These are phyloP conservation scores for Trichomonascaceae sp. DNA, from an alignment of 1,139 yeast genomes.

Conservation along the genomic window DNA sequence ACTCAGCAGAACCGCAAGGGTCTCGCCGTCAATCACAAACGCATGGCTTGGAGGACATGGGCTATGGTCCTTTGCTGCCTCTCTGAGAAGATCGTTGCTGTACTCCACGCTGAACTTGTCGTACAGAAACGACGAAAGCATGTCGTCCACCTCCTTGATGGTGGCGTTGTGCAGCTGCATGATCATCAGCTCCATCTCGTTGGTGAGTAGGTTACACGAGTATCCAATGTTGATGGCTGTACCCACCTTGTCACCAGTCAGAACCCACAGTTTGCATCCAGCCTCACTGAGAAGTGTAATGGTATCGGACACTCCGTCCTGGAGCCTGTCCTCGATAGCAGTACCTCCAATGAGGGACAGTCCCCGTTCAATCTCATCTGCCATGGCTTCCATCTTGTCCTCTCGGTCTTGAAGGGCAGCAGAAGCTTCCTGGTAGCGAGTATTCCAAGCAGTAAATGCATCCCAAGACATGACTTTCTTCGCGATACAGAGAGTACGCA, in stretches of 20 bases:
- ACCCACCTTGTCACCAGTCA: slow-evolving; percentile 95
- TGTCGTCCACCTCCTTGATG: slow-evolving; percentile 36
- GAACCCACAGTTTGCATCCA: slow-evolving; percentile 92
- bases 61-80: slow-evolving; percentile 56
- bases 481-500: slow-evolving; percentile 88
- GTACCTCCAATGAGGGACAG: slow-evolving; percentile 81
- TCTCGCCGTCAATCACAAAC: slow-evolving; percentile 86
- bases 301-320: slow-evolving; percentile 92
- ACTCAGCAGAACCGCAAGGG: slow-evolving; percentile 58
- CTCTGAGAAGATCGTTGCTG: slow-evolving; percentile 40
- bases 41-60: slow-evolving; percentile 74
- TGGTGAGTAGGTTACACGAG: slow-evolving; percentile 80
- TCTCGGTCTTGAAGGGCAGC: slow-evolving; percentile 70
- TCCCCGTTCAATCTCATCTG: slow-evolving; percentile 67
- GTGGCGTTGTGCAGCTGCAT: slow-evolving; percentile 36
- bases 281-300: slow-evolving; percentile 76
- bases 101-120: slow-evolving; percentile 57
- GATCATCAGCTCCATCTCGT: slow-evolving; percentile 75
- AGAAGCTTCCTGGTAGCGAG: slow-evolving; percentile 55
- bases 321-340: slow-evolving; percentile 92
- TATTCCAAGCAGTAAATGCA: slow-evolving; percentile 56
- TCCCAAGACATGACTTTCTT: slow-evolving; percentile 55
- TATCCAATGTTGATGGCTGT: slow-evolving; percentile 97
- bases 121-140: slow-evolving; percentile 47
- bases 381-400: slow-evolving; percentile 59